Evolutionary conservation across 2,329 filamentous ascomycete species (phyloP), one percentile per base, ranked within the genome.

Genomic region (Fusarium caatingaense): DNA sequence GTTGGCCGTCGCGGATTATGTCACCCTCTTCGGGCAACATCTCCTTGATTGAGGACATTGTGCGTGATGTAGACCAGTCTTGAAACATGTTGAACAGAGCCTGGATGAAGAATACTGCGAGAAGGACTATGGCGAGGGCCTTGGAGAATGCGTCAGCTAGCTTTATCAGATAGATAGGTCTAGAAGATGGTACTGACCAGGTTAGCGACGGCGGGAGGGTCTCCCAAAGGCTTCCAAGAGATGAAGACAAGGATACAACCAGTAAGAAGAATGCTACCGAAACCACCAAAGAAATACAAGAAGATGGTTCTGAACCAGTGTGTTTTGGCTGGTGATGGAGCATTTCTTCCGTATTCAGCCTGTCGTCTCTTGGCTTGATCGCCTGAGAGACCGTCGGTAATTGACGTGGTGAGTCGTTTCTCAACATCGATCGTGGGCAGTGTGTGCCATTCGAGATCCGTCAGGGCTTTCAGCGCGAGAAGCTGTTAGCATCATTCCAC

Each of bases 231-330:
- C 6, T 63, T 61, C 60, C 60, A 63, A 8, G 60, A 63, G 1
- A 63, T 5, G 3, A 63, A 63, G 3, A 63, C 60, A 4, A 63
- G 60, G 1, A 63, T 61, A 0, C 46, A 63, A 0, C 56, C 60
- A 0, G n/a, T 34, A 5, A 63, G 60, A 5, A 63, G 60, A 4
- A 63, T 61, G 5, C 56, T 63, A 11, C 60, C 56, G 1, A 63
- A 63, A 4, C 60, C 60, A 3, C 60, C 60, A 18, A 63, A 63
- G 27, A 63, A 63, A 8, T 63, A 63, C 1, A 63, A 0, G 3
- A 63, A 63, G 9, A 63, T 61, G 3, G 56, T 63, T 21, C 60
- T 61, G n/a, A 61, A 42, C 60, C 60, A 63, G 7, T 63, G 60
- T 0, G 60, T 61, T 3, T 61, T 63, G 27, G 60, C 56, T 1